Evolutionary conservation across 805 yeast species (phyloP), one percentile per base, ranked within the genome.

Genomic region (Cyberlindnera mrakii): DNA sequence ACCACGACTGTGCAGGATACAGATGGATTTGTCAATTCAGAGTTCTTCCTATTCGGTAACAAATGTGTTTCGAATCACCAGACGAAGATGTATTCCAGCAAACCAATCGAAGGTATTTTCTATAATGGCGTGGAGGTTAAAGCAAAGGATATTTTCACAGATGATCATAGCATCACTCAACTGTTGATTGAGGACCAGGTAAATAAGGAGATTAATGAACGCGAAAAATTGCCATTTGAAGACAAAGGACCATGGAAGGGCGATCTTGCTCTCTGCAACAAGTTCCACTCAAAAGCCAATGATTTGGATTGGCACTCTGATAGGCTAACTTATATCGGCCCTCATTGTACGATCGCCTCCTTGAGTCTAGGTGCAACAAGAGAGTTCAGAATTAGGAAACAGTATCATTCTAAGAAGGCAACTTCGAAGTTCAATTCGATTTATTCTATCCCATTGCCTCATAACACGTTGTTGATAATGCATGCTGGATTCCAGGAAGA

Each of bases 401-500:
- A 55, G 23, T 67, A 74, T 41, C 54, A 57, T 53, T 64, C 63
- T 4, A 55, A 41, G 16, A 32, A 30, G 3, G 4, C 59, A 6
- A 50, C 46, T 3, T 46, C 46, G 3, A 59, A 51, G 11, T 45
- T 47, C 30, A 32, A 53, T 51, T 42, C 68, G 41, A 56, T 77
- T 19, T 67, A 71, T 56, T 63, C 83, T 25, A 67, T 82, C 1
- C 82, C 79, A n/a, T 55, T 82, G 3, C 83, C 86, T 0, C 89
- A 85, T 57, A 85, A 85, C 54, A 71, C 85, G 8, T 58, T 85
- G 32, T 53, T 85, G 3, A 61, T 85, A 3, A 85, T 85, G 95
- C 79, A 81, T 46, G 83, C 87, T 1, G 88, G 87, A 0, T 80
- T 85, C 47, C 95, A 85, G 57, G 95, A 85, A 49, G 77, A 75